Percentiles rank a stretch among this genome's conserved stretches.
These are phyloP conservation scores for Ascochyta pisi DNA, from an alignment of 2,329 filamentous ascomycete genomes.

Conservation along the genomic window DNA sequence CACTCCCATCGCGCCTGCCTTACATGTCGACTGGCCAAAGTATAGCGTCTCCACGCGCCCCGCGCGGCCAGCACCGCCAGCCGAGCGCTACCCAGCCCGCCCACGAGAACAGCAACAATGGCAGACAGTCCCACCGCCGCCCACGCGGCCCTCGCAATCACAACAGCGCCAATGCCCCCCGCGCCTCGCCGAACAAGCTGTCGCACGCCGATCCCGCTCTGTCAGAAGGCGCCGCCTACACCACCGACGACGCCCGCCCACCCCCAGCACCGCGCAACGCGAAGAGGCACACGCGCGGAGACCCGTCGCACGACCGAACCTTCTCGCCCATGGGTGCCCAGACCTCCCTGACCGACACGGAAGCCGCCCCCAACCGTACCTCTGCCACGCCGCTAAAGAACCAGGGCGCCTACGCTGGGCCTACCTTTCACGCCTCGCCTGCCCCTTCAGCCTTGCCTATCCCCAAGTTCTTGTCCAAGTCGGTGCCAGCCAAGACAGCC, in stretches of 20 bases:
- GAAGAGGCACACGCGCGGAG: slow-evolving; percentile 43
- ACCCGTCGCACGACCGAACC: slow-evolving; percentile 38
- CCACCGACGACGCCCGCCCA: slow-evolving; percentile 38
- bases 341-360: slow-evolving; percentile 39
- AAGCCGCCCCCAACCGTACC: slow-evolving; percentile 25
- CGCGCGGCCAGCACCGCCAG: slow-evolving; percentile 39
- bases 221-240: slow-evolving; percentile 35
- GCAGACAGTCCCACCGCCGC: slow-evolving; percentile 39
- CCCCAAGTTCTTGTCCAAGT: slow-evolving; percentile 84
- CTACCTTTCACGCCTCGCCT: slow-evolving; percentile 93
- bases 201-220: slow-evolving; percentile 23
- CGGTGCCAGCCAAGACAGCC: slow-evolving; percentile 64
- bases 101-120: slow-evolving; percentile 29
- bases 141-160: slow-evolving; percentile 43
- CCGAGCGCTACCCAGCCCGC: slow-evolving; percentile 40
- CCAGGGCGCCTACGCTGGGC: slow-evolving; percentile 79
- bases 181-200: slow-evolving; percentile 24
- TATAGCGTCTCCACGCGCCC: slow-evolving; percentile 43
- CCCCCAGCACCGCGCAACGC: slow-evolving; percentile 31
- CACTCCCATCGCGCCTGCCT: slow-evolving; percentile 11
- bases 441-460: slow-evolving; percentile 89
- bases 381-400: slow-evolving; percentile 44
- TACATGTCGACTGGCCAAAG: slow-evolving; percentile 45
- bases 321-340: slow-evolving; percentile 28
- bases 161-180: slow-evolving; percentile 15